Evolutionary conservation across 805 yeast genomes (phyloP).

Genomic region (Lachancea fermentati): DNA sequence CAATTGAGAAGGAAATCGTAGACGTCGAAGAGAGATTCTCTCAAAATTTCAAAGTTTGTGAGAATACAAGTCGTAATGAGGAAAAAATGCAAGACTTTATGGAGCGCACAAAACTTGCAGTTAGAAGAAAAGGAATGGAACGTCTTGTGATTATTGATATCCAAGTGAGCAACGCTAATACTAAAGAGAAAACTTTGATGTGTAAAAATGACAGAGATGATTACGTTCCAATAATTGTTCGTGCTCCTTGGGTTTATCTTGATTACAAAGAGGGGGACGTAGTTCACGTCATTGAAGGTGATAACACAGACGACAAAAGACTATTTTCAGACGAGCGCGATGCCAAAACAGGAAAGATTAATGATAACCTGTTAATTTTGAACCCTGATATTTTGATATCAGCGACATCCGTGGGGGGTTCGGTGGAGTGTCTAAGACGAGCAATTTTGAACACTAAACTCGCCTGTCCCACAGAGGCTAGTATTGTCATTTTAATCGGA

Average conservation of each 20-base stretch:
- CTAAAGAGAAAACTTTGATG: conserved; percentile 47
- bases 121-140: conserved; percentile 39
- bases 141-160: conserved; percentile 25
- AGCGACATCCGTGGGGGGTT: conserved; percentile 76
- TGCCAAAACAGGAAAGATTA: conserved; percentile 26
- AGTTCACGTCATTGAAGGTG: conserved; percentile 52
- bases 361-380: conserved; percentile 62
- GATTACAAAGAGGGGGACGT: conserved; percentile 48
- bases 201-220: conserved; percentile 39
- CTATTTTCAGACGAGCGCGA: conserved; percentile 28
- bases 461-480: conserved; percentile 56
- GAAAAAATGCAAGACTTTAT: conserved; percentile 7
- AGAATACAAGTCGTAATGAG: conserved; percentile 1
- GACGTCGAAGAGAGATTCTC: conserved; percentile 11
- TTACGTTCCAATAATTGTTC: conserved; percentile 41
- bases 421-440: conserved; percentile 66
- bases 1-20: conserved; percentile 4
- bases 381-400: conserved; percentile 80
- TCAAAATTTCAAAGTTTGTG: conserved; percentile 8
- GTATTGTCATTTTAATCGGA: conserved; percentile 71
- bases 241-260: conserved; percentile 58
- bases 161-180: conserved; percentile 16
- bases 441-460: conserved; percentile 56
- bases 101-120: conserved; percentile 38
- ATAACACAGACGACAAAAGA: conserved; percentile 22